Base-by-base conservation (phyloP, 371 early-diverging fungal species). In the Syncephalis fuscata region DNA sequence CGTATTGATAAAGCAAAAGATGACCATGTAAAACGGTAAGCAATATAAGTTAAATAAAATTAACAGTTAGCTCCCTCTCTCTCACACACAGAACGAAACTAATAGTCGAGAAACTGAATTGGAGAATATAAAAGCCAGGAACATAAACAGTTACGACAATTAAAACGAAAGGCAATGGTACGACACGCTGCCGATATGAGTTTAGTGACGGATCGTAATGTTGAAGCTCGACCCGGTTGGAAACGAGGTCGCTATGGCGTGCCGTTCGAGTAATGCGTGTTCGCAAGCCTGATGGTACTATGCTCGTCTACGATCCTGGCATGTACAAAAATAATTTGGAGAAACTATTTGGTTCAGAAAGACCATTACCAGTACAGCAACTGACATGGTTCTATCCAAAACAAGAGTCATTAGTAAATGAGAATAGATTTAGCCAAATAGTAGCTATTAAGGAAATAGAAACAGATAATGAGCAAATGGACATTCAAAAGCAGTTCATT, bases 1-100 rank as follows among this genome's bases (percentile, higher is more conserved):
- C 70, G 73, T 44, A 59, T 91, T 23, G 85, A 85, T 52, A 83
- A 80, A 27, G 87, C 92, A 4, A 82, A 82, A 54, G 73, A 73
- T 27, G 73, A 76, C 55, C 87, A 76, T 63, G 58, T 60, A 53
- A 68, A 67, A 42, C 62, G 70, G 49, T 68, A 62, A 26, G 56
- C 56, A 16, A 41, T 26, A n/a, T 32, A 43, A 48, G n/a, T n/a
- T n/a, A n/a, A n/a, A n/a, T n/a, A n/a, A n/a, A n/a, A n/a, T n/a
- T n/a, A n/a, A n/a, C n/a, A n/a, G n/a, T n/a, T n/a, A n/a, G n/a
- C n/a, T n/a, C n/a, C n/a, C n/a, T n/a, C n/a, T n/a, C n/a, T n/a
- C n/a, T n/a, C n/a, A n/a, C n/a, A n/a, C n/a, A n/a, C n/a, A n/a
- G n/a, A n/a, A n/a, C n/a, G n/a, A n/a, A n/a, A n/a, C n/a, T n/a